A percentile compares a stretch with the other conserved stretches of the same genome.
These are phyloP conservation scores for Marasmius tenuissimus DNA, from an alignment of 1,284 basidiomycete species.

Conservation along the genomic window DNA sequence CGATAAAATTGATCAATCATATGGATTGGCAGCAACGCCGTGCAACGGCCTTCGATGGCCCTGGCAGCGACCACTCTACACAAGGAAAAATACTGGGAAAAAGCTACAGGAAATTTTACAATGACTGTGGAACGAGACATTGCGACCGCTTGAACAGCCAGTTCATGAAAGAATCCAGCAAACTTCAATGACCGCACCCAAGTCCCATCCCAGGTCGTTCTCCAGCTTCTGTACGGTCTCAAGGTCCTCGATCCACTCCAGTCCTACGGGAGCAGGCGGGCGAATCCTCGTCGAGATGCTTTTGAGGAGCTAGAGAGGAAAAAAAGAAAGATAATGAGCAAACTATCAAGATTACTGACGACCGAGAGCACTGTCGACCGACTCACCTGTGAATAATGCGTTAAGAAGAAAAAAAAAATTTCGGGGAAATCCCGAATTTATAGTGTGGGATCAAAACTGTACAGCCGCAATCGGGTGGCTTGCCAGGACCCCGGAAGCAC, in stretches of 20 bases:
- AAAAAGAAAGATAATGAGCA: conserved; percentile 19
- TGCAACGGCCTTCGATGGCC: neutral
- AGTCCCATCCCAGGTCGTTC: conserved; percentile 70
- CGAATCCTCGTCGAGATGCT: conserved; percentile 85
- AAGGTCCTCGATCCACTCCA: conserved; percentile 77
- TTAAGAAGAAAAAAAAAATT: neutral
- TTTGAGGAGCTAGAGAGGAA: conserved; percentile 57
- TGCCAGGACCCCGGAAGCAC: neutral
- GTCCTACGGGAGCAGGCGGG: conserved; percentile 60
- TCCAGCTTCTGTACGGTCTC: conserved; percentile 85
- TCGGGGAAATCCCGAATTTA: neutral
- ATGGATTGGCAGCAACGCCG: conserved; percentile 1
- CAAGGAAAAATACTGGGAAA: conserved; percentile 4
- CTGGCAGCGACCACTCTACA: neutral
- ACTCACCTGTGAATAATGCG: conserved; percentile 8
- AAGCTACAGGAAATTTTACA: neutral
- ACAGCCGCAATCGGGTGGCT: conserved; percentile 1
- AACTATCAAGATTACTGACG: conserved; percentile 7
- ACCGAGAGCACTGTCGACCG: neutral
- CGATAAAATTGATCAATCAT: conserved; percentile 5
- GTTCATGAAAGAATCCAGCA: conserved; percentile 60
- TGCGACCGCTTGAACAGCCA: conserved; percentile 71
- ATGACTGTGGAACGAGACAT: conserved; percentile 80
- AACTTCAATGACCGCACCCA: conserved; percentile 73
- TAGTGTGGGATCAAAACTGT: conserved; percentile 5